Base-by-base conservation (phyloP, 257 asterid genomes). In the Gardenia jasminoides region DNA sequence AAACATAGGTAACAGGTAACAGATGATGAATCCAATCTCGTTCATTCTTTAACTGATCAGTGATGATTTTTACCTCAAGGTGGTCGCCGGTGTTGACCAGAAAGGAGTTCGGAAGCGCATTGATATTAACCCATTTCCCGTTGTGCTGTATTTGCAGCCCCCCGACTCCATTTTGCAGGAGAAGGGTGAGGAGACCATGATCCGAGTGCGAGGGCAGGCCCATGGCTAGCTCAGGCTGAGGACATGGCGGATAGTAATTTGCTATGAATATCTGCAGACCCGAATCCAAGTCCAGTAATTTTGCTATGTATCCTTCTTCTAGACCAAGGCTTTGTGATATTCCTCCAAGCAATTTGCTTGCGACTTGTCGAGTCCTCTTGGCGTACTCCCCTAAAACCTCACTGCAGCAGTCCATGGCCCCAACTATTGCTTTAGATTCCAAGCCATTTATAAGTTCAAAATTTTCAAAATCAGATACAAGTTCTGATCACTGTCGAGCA, bases 141-240 rank as follows among this genome's bases (percentile, higher is more conserved):
- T 78, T 68, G 26, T 89, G 94, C 22, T 88, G 92, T 59, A 93
- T 84, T 78, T 93, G 92, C 2, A 93, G 85, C 3, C 97, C 98
- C 1, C 88, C 86, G 0, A 89, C 91, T 47, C 79, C 88, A 78
- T 91, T 93, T 73, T 91, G 83, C 1, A 90, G 80, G 72, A 93
- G 91, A 69, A 93, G 84, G 26, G 98, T 92, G 58, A 93, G 80
- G 48, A 93, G 96, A 12, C 98, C 96, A 70, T 90, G 97, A 58
- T 93, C 96, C 0, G 98, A 90, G 80, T 93, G 98, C 0, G 96
- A 89, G 11, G 89, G 84, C 78, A 93, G n/a, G 30, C 98, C 98
- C 72, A 93, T 62, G 30, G 93, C 93, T 20, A 76, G 82, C 4
- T 90, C 88, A 11, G 96, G 96, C 41, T 89, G 86, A 6, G 97